Conservation (phyloP, 2,329 filamentous ascomycete species). For the Cladosporium oxysporum region DNA sequence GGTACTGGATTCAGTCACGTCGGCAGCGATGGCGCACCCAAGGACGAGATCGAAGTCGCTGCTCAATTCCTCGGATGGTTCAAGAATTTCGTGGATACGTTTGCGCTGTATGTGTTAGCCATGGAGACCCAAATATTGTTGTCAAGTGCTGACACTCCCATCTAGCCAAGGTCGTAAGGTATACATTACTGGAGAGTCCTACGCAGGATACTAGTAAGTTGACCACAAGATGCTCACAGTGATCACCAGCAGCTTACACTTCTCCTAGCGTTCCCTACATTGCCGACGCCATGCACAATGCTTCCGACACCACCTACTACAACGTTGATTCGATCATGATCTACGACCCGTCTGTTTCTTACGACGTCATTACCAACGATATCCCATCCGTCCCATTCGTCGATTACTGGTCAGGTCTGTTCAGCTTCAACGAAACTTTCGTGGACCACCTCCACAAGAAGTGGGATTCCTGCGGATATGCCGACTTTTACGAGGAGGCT, state of each 20-base stretch:
- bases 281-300: conserved; percentile 69
- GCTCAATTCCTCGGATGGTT: conserved; percentile 47
- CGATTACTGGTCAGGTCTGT: conserved; percentile 61
- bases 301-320: conserved; percentile 66
- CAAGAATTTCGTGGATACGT: conserved; percentile 50
- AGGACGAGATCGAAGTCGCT: conserved; percentile 43
- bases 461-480: conserved; percentile 61
- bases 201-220: conserved; percentile 31
- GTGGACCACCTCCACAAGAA: conserved; percentile 54
- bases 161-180: conserved; percentile 50
- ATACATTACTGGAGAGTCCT: conserved; percentile 68
- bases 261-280: conserved; percentile 64
- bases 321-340: conserved; percentile 69
- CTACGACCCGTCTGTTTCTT: conserved; percentile 68
- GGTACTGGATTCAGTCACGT: conserved; percentile 41
- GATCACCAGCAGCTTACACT: neutral
- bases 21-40: conserved; percentile 39
- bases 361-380: conserved; percentile 53
- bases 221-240: neutral
- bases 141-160: neutral
- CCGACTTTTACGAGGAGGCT: conserved; percentile 60
- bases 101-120: conserved; percentile 9
- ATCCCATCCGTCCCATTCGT: conserved; percentile 60
- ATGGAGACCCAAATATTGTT: neutral
- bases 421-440: conserved; percentile 65